phyloP scores from a whole-genome alignment of 139 green algal genomes.

The Chlorella sp. region DNA sequence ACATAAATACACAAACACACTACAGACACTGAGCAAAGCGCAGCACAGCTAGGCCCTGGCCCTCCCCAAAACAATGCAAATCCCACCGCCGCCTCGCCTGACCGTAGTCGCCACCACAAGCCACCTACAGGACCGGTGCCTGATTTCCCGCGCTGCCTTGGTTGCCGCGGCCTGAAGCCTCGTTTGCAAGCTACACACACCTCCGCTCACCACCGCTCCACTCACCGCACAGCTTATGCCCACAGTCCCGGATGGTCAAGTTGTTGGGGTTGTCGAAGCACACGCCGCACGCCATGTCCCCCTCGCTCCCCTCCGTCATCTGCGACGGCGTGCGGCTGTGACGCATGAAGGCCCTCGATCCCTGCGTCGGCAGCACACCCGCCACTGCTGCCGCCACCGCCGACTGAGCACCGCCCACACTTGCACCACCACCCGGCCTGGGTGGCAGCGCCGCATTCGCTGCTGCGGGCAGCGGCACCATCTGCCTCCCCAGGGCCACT shows the following conservation, averaged over 20 bases:
- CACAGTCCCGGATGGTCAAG: conserved; percentile 4
- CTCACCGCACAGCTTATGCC: conserved; percentile 12
- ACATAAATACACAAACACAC: neutral
- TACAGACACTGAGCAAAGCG: neutral
- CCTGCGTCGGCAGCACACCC: too few species aligned
- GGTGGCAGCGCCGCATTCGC: neutral
- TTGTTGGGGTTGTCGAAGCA: conserved; percentile 7
- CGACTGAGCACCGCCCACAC: neutral
- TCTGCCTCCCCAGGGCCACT: neutral
- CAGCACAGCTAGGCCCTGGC: neutral
- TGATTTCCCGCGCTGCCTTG: too few species aligned
- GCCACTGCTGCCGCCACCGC: neutral
- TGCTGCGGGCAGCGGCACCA: neutral
- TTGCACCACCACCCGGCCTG: neutral
- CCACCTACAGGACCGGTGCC: too few species aligned
- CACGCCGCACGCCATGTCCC: neutral
- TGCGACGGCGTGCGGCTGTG: neutral
- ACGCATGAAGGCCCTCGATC: too few species aligned
- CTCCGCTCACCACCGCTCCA: neutral
- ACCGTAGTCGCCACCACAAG: too few species aligned
- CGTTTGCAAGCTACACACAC: neutral
- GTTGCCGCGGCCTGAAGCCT: neutral
- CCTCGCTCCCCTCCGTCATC: neutral
- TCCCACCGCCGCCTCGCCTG: too few species aligned
- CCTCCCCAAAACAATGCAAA: too few species aligned